A percentile compares a stretch with the other conserved stretches of the same genome.
Evolutionary conservation across 441 rosid species (phyloP).

Genomic region (Gossypium gossypioides): DNA sequence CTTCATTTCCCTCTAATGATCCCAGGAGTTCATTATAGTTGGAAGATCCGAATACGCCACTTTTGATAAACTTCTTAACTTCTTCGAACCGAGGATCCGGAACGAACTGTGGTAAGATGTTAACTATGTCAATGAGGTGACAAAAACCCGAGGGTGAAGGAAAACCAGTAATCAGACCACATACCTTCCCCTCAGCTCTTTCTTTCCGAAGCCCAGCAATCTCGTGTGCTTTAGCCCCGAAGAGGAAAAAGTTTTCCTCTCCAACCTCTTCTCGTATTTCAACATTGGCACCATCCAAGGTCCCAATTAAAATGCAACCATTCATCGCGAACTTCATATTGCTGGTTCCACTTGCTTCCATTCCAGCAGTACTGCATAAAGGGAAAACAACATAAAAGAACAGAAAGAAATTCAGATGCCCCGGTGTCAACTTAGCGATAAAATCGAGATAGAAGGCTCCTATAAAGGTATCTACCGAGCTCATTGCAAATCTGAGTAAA

Average conservation of each 20-base stretch:
- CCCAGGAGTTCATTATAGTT: constrained; percentile 65
- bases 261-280: constrained; percentile 93
- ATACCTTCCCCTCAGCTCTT: constrained; percentile 80
- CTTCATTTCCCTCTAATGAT: constrained; percentile 87
- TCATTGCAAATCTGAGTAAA: background rate
- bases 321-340: constrained; percentile 98
- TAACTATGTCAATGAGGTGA: constrained; percentile 2
- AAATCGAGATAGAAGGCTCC: background rate
- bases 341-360: constrained; percentile 99
- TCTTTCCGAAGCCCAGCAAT: constrained; percentile 73
- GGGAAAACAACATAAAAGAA: background rate
- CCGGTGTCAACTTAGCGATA: background rate
- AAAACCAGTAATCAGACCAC: constrained; percentile 4
- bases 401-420: background rate
- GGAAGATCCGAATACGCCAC: constrained; percentile 67
- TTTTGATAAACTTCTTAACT: constrained; percentile 56
- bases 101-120: constrained; percentile 46
- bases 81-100: constrained; percentile 83
- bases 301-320: constrained; percentile 82
- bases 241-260: constrained; percentile 85
- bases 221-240: constrained; percentile 80
- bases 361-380: constrained; percentile 75
- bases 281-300: constrained; percentile 95
- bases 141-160: background rate
- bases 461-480: background rate